Evolutionary conservation across 352 stramenopile genomes (phyloP).

Genomic region (Phytophthora melonis): DNA sequence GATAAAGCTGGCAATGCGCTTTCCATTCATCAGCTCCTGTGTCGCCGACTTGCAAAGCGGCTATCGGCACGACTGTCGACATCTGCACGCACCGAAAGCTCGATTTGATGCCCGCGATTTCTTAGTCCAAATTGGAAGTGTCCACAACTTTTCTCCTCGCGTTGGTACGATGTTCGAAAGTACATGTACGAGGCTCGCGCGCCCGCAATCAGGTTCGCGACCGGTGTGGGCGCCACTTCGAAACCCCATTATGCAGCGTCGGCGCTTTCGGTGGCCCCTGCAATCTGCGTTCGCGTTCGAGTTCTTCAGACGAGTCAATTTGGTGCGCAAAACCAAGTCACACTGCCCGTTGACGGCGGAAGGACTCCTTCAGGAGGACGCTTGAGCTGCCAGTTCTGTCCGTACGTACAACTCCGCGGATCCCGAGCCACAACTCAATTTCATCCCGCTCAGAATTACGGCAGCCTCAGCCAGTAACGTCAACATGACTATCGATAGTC

Average conservation of each 20-base stretch:
- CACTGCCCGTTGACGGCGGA: not conserved
- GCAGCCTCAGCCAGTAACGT: not conserved
- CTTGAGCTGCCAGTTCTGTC: not conserved
- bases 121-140: not conserved
- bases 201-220: not conserved
- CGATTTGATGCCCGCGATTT: not conserved
- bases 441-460: not conserved
- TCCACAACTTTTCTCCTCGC: not conserved
- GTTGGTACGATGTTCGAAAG: not conserved
- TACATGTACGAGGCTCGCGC: too few relatives aligned
- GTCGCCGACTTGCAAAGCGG: not conserved
- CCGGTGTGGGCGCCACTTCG: too few relatives aligned
- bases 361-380: too few relatives aligned
- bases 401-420: not conserved
- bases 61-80: not conserved
- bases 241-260: not conserved
- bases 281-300: not conserved
- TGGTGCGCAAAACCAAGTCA: not conserved
- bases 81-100: not conserved
- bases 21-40: not conserved
- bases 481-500: not conserved
- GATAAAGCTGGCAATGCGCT: too few relatives aligned
- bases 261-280: not conserved
- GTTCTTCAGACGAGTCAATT: not conserved
- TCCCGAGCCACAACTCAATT: slow-evolving; percentile 15